Evolutionary conservation across 2,329 filamentous ascomycete species (phyloP).

Genomic region (Ciborinia camelliae): DNA sequence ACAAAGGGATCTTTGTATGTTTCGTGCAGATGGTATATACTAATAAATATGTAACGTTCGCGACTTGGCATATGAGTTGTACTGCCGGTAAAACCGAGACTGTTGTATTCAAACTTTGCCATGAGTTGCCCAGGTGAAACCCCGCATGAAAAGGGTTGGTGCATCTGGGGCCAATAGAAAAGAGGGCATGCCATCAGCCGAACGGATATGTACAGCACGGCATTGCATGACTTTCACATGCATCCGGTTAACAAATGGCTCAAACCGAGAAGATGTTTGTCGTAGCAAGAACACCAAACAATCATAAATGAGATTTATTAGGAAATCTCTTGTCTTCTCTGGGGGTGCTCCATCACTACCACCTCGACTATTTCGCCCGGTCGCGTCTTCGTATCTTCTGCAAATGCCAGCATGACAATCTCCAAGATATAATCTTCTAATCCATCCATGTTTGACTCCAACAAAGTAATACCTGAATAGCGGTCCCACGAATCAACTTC

Average conservation of each 20-base stretch:
- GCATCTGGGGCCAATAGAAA: neutral
- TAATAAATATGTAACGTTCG: neutral
- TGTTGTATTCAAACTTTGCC: neutral
- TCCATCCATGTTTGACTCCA: neutral
- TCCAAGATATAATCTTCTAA: neutral
- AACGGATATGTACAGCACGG: neutral
- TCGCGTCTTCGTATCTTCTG: neutral
- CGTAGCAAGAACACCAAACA: neutral
- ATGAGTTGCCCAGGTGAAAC: neutral
- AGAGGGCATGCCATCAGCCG: neutral
- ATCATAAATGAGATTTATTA: neutral
- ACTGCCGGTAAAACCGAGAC: neutral
- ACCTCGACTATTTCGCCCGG: neutral
- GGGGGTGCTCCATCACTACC: slow-evolving; percentile 14
- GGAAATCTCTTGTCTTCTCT: neutral
- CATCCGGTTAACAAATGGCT: neutral
- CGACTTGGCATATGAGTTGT: neutral
- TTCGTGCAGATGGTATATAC: neutral
- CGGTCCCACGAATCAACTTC: slow-evolving; percentile 11
- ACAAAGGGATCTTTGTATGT: neutral
- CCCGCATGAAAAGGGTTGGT: neutral
- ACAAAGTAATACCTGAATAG: slow-evolving; percentile 10
- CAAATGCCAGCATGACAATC: slow-evolving; percentile 8
- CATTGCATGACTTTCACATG: neutral
- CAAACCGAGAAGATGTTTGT: neutral